Evolutionary conservation across 352 stramenopile genomes (phyloP).

Genomic region (Pythium brachiatum): DNA sequence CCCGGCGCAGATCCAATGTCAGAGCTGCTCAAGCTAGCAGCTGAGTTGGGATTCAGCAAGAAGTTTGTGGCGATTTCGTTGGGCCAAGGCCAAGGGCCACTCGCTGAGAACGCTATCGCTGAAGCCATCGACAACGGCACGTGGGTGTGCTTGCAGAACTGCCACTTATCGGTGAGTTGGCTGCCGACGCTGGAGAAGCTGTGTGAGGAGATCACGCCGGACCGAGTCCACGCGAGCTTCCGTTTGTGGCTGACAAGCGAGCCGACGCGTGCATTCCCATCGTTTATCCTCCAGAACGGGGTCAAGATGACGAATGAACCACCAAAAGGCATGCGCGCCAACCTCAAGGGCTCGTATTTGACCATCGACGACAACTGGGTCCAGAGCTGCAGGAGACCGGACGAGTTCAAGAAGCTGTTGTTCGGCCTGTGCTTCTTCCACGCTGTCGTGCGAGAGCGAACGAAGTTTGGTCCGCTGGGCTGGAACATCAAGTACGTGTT

Average conservation of each 20-base stretch:
- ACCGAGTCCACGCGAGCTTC: constrained; percentile 91
- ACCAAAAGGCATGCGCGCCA: constrained; percentile 92
- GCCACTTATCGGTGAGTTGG: constrained; percentile 94
- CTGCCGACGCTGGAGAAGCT: constrained; percentile 93
- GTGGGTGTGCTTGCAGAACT: constrained; percentile 97
- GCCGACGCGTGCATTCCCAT: constrained; percentile 91
- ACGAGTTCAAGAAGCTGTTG: constrained; percentile 83
- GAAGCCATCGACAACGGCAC: constrained; percentile 91
- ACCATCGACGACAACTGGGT: constrained; percentile 80
- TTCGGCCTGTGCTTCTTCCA: constrained; percentile 94
- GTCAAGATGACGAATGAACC: constrained; percentile 97
- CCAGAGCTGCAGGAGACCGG: constrained; percentile 48
- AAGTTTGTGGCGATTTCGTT: constrained; percentile 93
- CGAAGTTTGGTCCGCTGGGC: constrained; percentile 80
- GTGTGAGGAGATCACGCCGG: constrained; percentile 91
- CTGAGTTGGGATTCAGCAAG: constrained; percentile 89
- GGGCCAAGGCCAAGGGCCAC: constrained; percentile 91
- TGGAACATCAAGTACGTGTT: constrained; percentile 92
- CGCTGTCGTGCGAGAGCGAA: constrained; percentile 79
- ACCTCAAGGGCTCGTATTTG: constrained; percentile 91
- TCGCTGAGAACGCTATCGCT: constrained; percentile 91
- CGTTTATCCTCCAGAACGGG: constrained; percentile 91
- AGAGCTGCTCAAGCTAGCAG: constrained; percentile 91
- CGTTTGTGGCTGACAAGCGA: constrained; percentile 94
- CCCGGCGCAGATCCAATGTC: constrained; percentile 94